Percentiles rank a stretch among this genome's conserved stretches.
Evolutionary conservation across 1,284 basidiomycete species (phyloP).

Genomic region (Trametes sp.): DNA sequence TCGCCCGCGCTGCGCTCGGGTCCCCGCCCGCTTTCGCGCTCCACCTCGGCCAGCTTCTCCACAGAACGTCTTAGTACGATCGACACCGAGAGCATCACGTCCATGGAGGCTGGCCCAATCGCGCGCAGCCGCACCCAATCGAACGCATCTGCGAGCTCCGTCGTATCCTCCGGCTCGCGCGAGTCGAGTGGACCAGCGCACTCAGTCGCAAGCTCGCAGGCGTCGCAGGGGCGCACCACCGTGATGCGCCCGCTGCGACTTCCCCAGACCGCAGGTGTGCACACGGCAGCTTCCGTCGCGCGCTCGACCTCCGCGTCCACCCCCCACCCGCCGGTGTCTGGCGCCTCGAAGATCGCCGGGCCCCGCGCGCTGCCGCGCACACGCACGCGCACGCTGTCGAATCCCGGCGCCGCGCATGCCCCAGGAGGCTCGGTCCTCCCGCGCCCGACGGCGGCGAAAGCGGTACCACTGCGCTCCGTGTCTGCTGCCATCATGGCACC

Average conservation of each 20-base stretch:
- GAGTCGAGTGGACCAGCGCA: constrained; percentile 27
- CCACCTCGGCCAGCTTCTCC: constrained; percentile 29
- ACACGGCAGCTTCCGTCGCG: constrained; percentile 5
- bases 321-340: constrained; percentile 18
- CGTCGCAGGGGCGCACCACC: constrained; percentile 18
- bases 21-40: constrained; percentile 22
- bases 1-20: constrained; percentile 14
- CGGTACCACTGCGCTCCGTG: constrained; percentile 24
- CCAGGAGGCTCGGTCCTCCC: constrained; percentile 1
- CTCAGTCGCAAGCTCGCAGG: constrained; percentile 29
- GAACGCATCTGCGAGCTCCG: constrained; percentile 32
- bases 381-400: constrained; percentile 31
- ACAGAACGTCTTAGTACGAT: constrained; percentile 17
- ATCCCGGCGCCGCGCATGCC: constrained; percentile 23
- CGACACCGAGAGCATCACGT: constrained; percentile 26
- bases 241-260: constrained; percentile 35
- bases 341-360: constrained; percentile 5
- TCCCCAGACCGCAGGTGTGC: constrained; percentile 27
- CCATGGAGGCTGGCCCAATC: constrained; percentile 11
- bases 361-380: background rate
- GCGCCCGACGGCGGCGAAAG: constrained; percentile 10
- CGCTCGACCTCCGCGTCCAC: constrained; percentile 10
- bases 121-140: constrained; percentile 27
- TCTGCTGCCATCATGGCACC: constrained; percentile 28
- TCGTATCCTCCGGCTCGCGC: constrained; percentile 30